phyloP scores from a whole-genome alignment of 78 protist genomes.

The Chrysochromulina tobinii region DNA sequence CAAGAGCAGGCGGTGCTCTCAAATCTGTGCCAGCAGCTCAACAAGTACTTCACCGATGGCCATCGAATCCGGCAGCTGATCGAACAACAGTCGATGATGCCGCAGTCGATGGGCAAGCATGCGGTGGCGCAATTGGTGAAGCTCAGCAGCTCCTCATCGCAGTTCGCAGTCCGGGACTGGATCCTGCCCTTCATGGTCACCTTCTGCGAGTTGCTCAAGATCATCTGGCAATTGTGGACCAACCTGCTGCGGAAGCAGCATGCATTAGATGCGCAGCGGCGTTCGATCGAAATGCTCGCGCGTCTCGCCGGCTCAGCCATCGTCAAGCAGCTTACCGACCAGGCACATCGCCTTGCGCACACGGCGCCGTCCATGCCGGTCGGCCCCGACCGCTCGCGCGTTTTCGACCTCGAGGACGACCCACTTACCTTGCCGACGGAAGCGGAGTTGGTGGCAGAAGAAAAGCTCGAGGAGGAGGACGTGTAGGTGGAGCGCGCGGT shows the following conservation, averaged over 20 bases:
- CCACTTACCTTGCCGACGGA: too few species aligned
- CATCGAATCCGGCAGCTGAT: not conserved
- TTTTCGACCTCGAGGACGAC: too few species aligned
- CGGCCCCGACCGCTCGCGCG: too few species aligned
- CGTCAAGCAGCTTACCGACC: not conserved
- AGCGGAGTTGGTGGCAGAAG: too few species aligned
- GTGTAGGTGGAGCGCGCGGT: too few species aligned
- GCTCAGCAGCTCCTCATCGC: not conserved
- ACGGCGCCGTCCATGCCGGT: too few species aligned
- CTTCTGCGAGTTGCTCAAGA: not conserved
- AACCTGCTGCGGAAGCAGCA: not conserved
- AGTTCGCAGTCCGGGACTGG: conserved; percentile 11
- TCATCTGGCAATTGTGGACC: not conserved
- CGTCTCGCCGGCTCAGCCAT: not conserved
- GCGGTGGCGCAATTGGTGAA: too few species aligned
- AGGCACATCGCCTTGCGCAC: too few species aligned
- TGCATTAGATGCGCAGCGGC: not conserved
- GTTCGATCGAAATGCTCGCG: not conserved
- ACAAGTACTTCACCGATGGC: not conserved
- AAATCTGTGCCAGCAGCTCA: not conserved
- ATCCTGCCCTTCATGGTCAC: not conserved
- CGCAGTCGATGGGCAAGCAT: too few species aligned
- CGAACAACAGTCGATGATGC: not conserved
- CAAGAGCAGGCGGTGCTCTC: conserved; percentile 2
- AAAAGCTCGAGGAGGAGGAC: too few species aligned